These are phyloP conservation scores for Apiospora rasikravindrae DNA, from an alignment of 2,329 filamentous ascomycete genomes.

Conservation along the genomic window DNA sequence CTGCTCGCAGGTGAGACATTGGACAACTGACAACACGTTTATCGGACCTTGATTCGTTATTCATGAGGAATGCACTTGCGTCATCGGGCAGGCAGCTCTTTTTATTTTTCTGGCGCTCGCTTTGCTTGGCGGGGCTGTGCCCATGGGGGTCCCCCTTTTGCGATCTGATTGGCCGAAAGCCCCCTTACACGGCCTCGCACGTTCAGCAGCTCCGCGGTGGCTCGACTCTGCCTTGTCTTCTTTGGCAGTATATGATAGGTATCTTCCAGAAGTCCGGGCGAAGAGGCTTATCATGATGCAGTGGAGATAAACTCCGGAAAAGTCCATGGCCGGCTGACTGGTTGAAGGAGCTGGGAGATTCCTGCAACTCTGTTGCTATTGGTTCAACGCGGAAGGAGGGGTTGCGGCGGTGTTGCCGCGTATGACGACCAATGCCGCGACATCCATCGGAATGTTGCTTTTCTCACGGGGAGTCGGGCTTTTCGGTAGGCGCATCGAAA, in stretches of 20 bases:
- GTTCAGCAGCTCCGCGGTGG: neutral
- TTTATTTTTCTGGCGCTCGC: too few species aligned
- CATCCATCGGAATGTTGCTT: neutral
- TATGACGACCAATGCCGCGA: neutral
- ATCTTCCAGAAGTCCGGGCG: neutral
- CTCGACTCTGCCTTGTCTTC: neutral
- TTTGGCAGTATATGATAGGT: neutral
- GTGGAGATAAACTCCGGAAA: neutral
- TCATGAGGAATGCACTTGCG: constrained; percentile 5
- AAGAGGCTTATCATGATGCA: neutral
- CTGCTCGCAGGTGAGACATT: neutral
- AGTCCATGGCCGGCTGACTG: neutral
- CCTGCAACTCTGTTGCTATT: neutral
- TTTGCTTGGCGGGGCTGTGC: neutral
- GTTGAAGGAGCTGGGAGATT: neutral
- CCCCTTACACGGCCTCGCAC: constrained; percentile 7
- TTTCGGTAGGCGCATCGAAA: neutral
- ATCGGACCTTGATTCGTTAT: neutral
- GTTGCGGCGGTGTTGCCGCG: neutral
- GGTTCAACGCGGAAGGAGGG: neutral
- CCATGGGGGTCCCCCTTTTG: neutral
- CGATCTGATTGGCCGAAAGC: neutral
- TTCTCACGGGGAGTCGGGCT: neutral
- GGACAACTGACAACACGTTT: neutral
- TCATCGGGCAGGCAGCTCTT: constrained; percentile 7